Evolutionary conservation across 139 green algal species (phyloP).

Genomic region (Nannochloris sp.): DNA sequence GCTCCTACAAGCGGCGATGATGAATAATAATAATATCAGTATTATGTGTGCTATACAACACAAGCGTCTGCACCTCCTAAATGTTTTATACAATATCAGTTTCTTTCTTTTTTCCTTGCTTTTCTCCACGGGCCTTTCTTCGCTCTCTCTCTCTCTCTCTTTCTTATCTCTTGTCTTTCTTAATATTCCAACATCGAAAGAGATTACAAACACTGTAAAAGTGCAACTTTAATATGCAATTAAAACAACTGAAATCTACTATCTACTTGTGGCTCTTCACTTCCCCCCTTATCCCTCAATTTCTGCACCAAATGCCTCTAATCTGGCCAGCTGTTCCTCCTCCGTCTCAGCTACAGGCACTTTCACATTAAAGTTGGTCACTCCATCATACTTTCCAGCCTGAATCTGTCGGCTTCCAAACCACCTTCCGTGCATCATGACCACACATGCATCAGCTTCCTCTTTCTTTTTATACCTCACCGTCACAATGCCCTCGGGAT

Average conservation of each 20-base stretch:
- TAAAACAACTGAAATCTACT: not conserved
- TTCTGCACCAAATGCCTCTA: slow-evolving; percentile 67
- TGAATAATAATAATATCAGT: too few species aligned
- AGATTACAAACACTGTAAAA: not conserved
- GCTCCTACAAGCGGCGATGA: too few species aligned
- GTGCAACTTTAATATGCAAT: not conserved
- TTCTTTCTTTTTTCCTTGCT: too few species aligned
- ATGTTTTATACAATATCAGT: too few species aligned
- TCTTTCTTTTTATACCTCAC: slow-evolving; percentile 70
- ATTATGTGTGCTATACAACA: too few species aligned
- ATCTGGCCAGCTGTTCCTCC: slow-evolving; percentile 64
- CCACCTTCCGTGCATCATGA: slow-evolving; percentile 79
- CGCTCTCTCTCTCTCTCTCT: too few species aligned
- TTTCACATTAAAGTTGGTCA: slow-evolving; percentile 70
- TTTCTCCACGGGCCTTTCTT: too few species aligned
- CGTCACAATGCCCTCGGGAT: slow-evolving; percentile 77
- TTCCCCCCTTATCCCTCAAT: slow-evolving; percentile 40
- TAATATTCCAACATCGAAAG: too few species aligned
- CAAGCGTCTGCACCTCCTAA: too few species aligned
- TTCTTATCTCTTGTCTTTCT: too few species aligned
- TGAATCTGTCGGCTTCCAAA: slow-evolving; percentile 74
- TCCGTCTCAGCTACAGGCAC: slow-evolving; percentile 51
- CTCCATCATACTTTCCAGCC: slow-evolving; percentile 77
- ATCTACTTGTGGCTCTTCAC: not conserved
- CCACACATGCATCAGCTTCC: slow-evolving; percentile 63